Percentiles rank a stretch among this genome's conserved stretches.
Conservation (phyloP, 164 flowering plant genomes). For the Nymphaea thermarum region DNA sequence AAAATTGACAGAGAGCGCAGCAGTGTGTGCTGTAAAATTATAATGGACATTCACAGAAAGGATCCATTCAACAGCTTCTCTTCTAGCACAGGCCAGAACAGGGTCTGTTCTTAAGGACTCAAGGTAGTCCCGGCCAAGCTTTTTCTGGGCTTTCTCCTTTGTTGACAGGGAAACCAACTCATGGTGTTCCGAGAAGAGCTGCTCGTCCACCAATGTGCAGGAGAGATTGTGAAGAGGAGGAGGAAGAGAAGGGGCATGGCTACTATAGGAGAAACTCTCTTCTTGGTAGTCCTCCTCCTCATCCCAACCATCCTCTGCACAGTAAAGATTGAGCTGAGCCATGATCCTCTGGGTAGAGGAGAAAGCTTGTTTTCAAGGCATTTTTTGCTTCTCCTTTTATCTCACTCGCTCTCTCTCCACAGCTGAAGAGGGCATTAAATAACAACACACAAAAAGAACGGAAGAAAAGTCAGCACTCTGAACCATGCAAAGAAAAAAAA, state of each 20-base stretch:
- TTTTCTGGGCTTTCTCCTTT: constrained; percentile 26
- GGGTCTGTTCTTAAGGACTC: constrained; percentile 15
- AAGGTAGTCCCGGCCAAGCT: constrained; percentile 4
- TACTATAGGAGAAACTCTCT: neutral
- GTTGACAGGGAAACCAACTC: constrained; percentile 37
- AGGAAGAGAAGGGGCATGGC: neutral
- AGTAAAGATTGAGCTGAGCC: neutral
- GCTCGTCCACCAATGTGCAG: neutral
- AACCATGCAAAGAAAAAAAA: neutral
- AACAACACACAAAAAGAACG: neutral
- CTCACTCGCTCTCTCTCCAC: neutral
- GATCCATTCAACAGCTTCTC: constrained; percentile 67
- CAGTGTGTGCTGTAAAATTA: constrained; percentile 58
- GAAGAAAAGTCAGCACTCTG: neutral
- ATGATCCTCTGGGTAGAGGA: neutral
- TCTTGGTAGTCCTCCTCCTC: neutral
- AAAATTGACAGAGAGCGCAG: constrained; percentile 61
- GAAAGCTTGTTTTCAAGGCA: neutral
- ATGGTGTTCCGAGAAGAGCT: constrained; percentile 51
- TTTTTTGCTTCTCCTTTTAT: neutral
- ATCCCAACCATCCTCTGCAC: neutral
- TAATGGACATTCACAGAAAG: constrained; percentile 44
- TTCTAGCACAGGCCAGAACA: constrained; percentile 25
- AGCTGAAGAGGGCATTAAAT: neutral
- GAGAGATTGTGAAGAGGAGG: neutral